Evolutionary conservation across 2,329 filamentous ascomycete species (phyloP), one percentile per base, ranked within the genome.

Genomic region (Bipolaris victoriae): DNA sequence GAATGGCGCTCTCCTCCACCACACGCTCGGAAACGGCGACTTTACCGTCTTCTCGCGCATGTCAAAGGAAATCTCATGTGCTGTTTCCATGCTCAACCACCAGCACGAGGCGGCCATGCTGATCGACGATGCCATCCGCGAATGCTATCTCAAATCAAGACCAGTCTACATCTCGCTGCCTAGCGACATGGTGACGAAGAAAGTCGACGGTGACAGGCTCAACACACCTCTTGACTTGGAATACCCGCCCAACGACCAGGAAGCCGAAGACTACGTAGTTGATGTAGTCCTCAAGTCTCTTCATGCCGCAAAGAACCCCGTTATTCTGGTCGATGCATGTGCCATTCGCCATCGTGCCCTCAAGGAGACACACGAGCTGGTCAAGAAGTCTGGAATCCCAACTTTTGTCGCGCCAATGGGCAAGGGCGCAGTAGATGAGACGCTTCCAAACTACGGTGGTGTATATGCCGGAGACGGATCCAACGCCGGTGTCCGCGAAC

Each of bases 401-500:
- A 89, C 90, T 0, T 96, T 95, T 67, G 90, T 93, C n/a, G 90
- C 91, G 0, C 91, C 92, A 2, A 96, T 96, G 90, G 92, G 92
- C 45, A 96, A 96, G 79, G 86, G 91, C 16, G 90, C 90, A 18
- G 84, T 97, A 45, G 84, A 95, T 68, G 92, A 97, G 76, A 84
- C 84, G 1, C 83, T 90, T 45, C 80, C 83, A n/a, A 90, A 86
- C 69, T 96, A 89, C 65, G 90, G 90, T 20, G 92, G 92, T 62
- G 90, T 96, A 5, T 96, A 96, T 74, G 89, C 90, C 7, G 92
- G 92, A n/a, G 84, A 84, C 57, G 91, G 89, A 35, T 92, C 88
- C 31, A 84, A 88, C 50, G 82, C 85, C 1, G 83, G 83, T 36
- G 88, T 90, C 22, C 83, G 83, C 62, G 79, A 86, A 41, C 82